A percentile compares a stretch with the other conserved stretches of the same genome.
These are phyloP conservation scores for Tetrapisispora phaffii DNA, from an alignment of 805 yeast genomes.

Conservation along the genomic window DNA sequence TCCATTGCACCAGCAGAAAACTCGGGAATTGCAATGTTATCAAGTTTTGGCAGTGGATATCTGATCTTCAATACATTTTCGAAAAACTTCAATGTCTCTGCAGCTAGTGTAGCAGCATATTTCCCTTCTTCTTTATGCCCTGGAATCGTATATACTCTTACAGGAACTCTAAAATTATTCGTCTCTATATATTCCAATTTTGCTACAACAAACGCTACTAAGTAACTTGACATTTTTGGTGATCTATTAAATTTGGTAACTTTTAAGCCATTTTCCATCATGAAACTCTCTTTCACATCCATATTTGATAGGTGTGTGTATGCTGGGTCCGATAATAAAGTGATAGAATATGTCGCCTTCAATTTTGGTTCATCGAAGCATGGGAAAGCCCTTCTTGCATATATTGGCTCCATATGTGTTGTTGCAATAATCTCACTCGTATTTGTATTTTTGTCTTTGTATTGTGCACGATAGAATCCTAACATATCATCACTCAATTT, in stretches of 20 bases:
- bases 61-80: slow-evolving; percentile 63
- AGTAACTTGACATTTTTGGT: slow-evolving; percentile 79
- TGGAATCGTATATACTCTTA: slow-evolving; percentile 71
- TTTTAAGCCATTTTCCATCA: slow-evolving; percentile 36
- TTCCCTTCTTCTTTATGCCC: slow-evolving; percentile 63
- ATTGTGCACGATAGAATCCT: slow-evolving; percentile 67
- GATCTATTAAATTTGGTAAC: slow-evolving; percentile 58
- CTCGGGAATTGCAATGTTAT: slow-evolving; percentile 73
- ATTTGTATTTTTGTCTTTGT: slow-evolving; percentile 46
- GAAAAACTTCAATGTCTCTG: slow-evolving; percentile 63
- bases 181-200: slow-evolving; percentile 66
- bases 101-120: slow-evolving; percentile 64
- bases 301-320: slow-evolving; percentile 59
- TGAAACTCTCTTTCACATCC: slow-evolving; percentile 47
- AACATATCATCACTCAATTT: slow-evolving; percentile 68
- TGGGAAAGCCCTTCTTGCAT: slow-evolving; percentile 81
- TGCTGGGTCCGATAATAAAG: slow-evolving; percentile 45
- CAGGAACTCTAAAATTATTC: slow-evolving; percentile 58
- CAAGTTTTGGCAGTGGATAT: slow-evolving; percentile 72
- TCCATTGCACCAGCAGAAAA: slow-evolving; percentile 88
- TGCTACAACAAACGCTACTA: slow-evolving; percentile 76
- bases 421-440: slow-evolving; percentile 64
- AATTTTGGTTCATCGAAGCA: slow-evolving; percentile 80
- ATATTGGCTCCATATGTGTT: slow-evolving; percentile 81
- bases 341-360: slow-evolving; percentile 61